A percentile compares a stretch with the other conserved stretches of the same genome.
Evolutionary conservation across 345 rosid species (phyloP).

Genomic region (Lepidium didymum): DNA sequence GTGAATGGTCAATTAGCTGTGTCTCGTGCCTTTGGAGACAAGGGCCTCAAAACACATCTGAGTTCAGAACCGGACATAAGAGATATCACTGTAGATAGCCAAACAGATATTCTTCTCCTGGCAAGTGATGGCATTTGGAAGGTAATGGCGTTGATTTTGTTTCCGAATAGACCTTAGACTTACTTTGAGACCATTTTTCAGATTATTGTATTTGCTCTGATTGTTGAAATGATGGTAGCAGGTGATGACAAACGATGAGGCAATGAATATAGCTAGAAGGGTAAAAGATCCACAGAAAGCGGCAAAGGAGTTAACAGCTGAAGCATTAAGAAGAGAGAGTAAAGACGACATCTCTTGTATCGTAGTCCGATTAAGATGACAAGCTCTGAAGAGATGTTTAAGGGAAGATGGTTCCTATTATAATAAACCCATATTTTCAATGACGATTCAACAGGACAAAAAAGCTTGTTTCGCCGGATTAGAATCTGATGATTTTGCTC

Average conservation of each 20-base stretch:
- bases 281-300: slow-evolving; percentile 72
- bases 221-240: slow-evolving; percentile 11
- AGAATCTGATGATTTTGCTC: background rate
- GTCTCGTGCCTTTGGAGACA: slow-evolving; percentile 82
- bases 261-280: slow-evolving; percentile 60
- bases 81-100: slow-evolving; percentile 32
- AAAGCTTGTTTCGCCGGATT: slow-evolving; percentile 14
- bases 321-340: slow-evolving; percentile 62
- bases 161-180: background rate
- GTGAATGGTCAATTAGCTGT: slow-evolving; percentile 85
- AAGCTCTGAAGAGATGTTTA: background rate
- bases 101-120: slow-evolving; percentile 45
- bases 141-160: slow-evolving; percentile 32
- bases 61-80: slow-evolving; percentile 74
- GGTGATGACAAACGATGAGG: slow-evolving; percentile 85
- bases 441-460: slow-evolving; percentile 24
- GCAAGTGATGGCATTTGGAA: slow-evolving; percentile 91
- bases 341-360: slow-evolving; percentile 84
- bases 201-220: background rate
- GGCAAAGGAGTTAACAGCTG: slow-evolving; percentile 62
- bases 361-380: slow-evolving; percentile 60
- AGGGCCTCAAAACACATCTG: slow-evolving; percentile 72
- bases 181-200: background rate
- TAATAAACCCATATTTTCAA: slow-evolving; percentile 15
- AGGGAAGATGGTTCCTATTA: slow-evolving; percentile 15